These are phyloP conservation scores for Xylariaceae sp. DNA, from an alignment of 2,329 filamentous ascomycete species.

Conservation along the genomic window DNA sequence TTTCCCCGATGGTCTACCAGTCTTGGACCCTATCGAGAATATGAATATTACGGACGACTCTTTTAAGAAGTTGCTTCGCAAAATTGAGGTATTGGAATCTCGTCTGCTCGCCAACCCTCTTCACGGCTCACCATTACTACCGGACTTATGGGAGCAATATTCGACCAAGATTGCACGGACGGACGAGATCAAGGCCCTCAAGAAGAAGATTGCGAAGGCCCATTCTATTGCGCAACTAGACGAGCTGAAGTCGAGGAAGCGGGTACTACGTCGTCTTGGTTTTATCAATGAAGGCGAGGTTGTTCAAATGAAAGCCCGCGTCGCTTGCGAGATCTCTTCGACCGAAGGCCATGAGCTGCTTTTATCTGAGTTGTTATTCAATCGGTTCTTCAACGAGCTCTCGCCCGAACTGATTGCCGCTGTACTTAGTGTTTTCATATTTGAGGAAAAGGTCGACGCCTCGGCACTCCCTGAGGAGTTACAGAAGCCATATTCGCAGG, in stretches of 20 bases:
- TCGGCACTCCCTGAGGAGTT: conserved; percentile 81
- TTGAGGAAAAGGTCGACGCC: conserved; percentile 92
- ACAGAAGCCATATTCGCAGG: conserved; percentile 82
- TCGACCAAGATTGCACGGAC: conserved; percentile 76
- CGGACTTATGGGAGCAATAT: conserved; percentile 87
- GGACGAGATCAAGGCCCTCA: conserved; percentile 83
- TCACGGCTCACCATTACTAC: conserved; percentile 85
- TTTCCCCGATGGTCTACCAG: conserved; percentile 89
- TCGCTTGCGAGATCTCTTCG: conserved; percentile 96
- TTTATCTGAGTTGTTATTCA: conserved; percentile 91
- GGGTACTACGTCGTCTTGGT: conserved; percentile 88
- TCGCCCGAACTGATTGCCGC: conserved; percentile 86
- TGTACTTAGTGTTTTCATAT: conserved; percentile 91
- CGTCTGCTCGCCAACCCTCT: conserved; percentile 86
- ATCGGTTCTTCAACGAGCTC: conserved; percentile 97
- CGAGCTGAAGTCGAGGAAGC: conserved; percentile 94
- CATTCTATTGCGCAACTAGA: conserved; percentile 92
- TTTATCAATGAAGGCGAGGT: conserved; percentile 97
- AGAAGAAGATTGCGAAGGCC: conserved; percentile 84
- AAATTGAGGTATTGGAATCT: conserved; percentile 96
- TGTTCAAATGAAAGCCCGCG: conserved; percentile 94
- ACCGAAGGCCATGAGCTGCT: conserved; percentile 89
- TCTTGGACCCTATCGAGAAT: conserved; percentile 92
- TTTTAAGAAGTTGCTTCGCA: conserved; percentile 91
- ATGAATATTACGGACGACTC: conserved; percentile 93